phyloP scores from a whole-genome alignment of 1,139 yeast genomes.

The Protomyces gravidus region DNA sequence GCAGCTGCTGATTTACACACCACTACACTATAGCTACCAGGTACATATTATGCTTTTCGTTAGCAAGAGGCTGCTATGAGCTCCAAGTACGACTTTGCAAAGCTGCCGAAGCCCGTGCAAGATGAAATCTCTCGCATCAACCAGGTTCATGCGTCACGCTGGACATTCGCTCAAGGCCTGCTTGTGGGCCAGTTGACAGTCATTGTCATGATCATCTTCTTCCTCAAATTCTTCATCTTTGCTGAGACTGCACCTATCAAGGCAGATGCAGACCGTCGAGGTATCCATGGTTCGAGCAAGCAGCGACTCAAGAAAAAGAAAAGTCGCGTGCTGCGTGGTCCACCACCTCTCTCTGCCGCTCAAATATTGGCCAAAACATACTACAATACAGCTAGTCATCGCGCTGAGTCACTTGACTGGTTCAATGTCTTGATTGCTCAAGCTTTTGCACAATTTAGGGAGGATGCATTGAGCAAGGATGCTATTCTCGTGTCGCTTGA shows the following conservation, averaged over 20 bases:
- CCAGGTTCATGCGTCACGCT: constrained; percentile 35
- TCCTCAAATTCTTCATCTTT: constrained; percentile 82
- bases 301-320: constrained; percentile 33
- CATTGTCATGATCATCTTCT: constrained; percentile 63
- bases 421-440: constrained; percentile 91
- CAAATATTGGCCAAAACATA: constrained; percentile 79
- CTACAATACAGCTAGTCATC: constrained; percentile 81
- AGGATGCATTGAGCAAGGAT: constrained; percentile 78
- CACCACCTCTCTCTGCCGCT: constrained; percentile 35
- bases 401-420: constrained; percentile 93
- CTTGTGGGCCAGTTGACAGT: constrained; percentile 81
- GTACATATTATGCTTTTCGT: neutral
- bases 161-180: constrained; percentile 77
- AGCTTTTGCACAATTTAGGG: constrained; percentile 75
- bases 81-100: neutral
- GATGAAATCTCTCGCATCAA: constrained; percentile 1
- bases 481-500: constrained; percentile 76
- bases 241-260: constrained; percentile 52
- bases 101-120: neutral
- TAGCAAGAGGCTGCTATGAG: neutral
- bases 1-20: neutral
- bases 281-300: neutral
- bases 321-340: constrained; percentile 36
- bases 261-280: neutral
- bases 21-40: neutral